Evolutionary conservation across 2,329 filamentous ascomycete genomes (phyloP).

Genomic region (Xylariaceae sp.): DNA sequence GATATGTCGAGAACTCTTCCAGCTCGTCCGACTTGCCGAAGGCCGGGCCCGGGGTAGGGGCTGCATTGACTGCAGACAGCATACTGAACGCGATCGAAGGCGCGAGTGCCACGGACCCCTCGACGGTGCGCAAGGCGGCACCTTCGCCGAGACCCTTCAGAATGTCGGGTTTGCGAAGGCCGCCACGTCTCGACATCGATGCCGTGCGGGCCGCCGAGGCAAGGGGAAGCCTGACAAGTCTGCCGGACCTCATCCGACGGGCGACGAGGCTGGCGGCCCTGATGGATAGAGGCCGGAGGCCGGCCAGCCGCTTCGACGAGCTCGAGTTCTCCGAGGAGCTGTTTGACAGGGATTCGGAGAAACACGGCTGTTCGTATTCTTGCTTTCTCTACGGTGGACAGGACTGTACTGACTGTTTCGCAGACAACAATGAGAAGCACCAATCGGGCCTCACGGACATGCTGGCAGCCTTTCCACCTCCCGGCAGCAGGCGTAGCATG

Average conservation of each 20-base stretch:
- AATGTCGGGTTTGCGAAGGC: slow-evolving; percentile 51
- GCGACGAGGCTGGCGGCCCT: slow-evolving; percentile 82
- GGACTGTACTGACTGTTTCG: slow-evolving; percentile 10
- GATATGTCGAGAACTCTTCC: slow-evolving; percentile 38
- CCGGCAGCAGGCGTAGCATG: slow-evolving; percentile 36
- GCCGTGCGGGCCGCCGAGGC: slow-evolving; percentile 74
- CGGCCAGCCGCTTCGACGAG: slow-evolving; percentile 51
- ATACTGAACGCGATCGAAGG: slow-evolving; percentile 45
- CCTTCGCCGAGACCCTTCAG: slow-evolving; percentile 30
- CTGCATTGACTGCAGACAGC: slow-evolving; percentile 33
- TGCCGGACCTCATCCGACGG: slow-evolving; percentile 83
- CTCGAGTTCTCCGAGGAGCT: slow-evolving; percentile 44
- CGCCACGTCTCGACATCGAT: slow-evolving; percentile 73
- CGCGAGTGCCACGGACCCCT: slow-evolving; percentile 37
- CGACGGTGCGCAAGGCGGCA: slow-evolving; percentile 21
- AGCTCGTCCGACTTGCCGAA: slow-evolving; percentile 36
- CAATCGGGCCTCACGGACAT: slow-evolving; percentile 52
- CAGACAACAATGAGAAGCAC: slow-evolving; percentile 33
- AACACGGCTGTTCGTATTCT: slow-evolving; percentile 31
- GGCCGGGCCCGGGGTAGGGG: slow-evolving; percentile 16
- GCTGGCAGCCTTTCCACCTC: slow-evolving; percentile 58
- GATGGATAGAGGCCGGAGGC: slow-evolving; percentile 71
- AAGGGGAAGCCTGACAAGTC: slow-evolving; percentile 81
- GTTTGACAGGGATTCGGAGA: slow-evolving; percentile 30
- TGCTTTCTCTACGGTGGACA: neutral